Conservation (phyloP, 129 eudicot genomes). For the Escallonia rubra region DNA sequence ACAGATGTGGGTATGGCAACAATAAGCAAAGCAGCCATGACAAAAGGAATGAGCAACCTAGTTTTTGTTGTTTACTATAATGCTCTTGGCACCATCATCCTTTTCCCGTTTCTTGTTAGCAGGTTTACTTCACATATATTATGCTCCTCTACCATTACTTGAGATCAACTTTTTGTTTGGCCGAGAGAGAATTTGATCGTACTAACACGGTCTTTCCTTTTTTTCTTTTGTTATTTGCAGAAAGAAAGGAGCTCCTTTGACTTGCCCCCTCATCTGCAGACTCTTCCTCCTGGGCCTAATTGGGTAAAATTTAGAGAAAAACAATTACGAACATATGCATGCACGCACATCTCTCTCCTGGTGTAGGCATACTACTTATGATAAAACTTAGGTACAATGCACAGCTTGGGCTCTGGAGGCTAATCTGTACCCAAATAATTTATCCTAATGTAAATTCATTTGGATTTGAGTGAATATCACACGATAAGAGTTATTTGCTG, state of each 20-base stretch:
- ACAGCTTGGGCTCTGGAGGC: too few species aligned
- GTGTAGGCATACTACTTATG: too few species aligned
- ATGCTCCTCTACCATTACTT: not conserved
- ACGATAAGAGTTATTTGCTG: not conserved
- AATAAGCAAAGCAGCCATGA: conserved; percentile 30
- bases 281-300: conserved; percentile 10
- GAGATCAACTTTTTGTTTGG: too few species aligned
- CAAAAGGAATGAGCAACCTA: conserved; percentile 25
- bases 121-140: not conserved
- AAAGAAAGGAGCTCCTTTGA: not conserved
- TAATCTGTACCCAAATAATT: too few species aligned
- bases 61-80: conserved; percentile 26
- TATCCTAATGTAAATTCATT: too few species aligned
- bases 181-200: not conserved
- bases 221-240: not conserved
- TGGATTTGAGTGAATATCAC: too few species aligned
- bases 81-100: conserved; percentile 28
- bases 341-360: not conserved
- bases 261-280: not conserved
- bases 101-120: conserved; percentile 24
- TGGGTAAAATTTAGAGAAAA: conserved; percentile 1
- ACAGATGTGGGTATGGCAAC: conserved; percentile 19
- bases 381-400: too few species aligned
- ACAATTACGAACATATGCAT: not conserved
- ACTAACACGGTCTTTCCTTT: not conserved